Evolutionary conservation across 352 stramenopile species (phyloP), one percentile per base, ranked within the genome.

Genomic region (Phytophthora constricta): DNA sequence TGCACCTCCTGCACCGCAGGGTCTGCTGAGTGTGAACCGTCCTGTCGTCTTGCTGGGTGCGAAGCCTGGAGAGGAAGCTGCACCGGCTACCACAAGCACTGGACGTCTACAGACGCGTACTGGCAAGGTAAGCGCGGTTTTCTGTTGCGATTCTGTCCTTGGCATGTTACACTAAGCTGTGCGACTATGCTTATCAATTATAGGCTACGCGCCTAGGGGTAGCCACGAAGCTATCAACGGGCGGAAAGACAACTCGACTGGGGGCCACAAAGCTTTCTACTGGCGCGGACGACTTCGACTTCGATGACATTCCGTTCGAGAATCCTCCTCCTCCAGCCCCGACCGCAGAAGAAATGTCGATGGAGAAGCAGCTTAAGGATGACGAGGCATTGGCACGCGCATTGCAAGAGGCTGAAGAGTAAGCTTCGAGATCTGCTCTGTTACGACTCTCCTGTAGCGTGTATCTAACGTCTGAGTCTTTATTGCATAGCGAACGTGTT

Each of bases 221-320:
- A 47, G 62, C 61, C 11, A 80, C 68, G 19, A 89, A 82, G 55
- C 26, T 78, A 31, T 72, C 70, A 5, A 75, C 61, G 7, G 61
- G 70, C 17, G 48, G 62, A 22, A 89, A 87, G 20, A 60, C 77
- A 13, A 92, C 80, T n/a, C 78, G 80, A 34, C 65, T 88, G 4
- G 77, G 80, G 39, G 89, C 85, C 17, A 95, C 86, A 1, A 97
- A 97, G 73, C 67, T 96, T 48, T 93, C 81, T 28, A 82, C 70
- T 5, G 76, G 76, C 11, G 66, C 31, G 9, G 76, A 75, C 14
- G 87, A 96, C 64, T 96, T 96, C 74, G 89, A 96, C 61, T 96
- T 96, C 64, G 89, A 96, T 56, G 87, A 93, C 51, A 95, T 96
- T 42, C 86, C 86, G 10, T 95, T 95, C 47, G 82, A 92, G 87